Conservation (phyloP, 768 basidiomycete species). For the Termitomyces sp. region DNA sequence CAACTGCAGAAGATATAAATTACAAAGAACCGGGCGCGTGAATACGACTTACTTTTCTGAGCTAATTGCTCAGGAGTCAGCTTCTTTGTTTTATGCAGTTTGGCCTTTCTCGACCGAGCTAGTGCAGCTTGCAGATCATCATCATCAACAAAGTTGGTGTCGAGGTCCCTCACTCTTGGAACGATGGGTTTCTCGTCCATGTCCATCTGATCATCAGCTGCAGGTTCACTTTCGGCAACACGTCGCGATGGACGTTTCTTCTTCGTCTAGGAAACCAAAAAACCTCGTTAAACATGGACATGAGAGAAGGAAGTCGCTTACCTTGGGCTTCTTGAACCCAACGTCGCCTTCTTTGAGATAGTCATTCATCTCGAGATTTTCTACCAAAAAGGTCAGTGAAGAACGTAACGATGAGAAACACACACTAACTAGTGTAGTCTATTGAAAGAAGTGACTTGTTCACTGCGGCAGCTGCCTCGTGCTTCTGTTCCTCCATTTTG, state of each 20-base stretch:
- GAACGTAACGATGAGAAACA: neutral
- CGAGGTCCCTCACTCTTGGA: conserved; percentile 68
- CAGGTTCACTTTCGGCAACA: conserved; percentile 49
- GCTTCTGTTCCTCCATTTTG: conserved; percentile 43
- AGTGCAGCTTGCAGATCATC: conserved; percentile 96
- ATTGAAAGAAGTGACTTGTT: conserved; percentile 82
- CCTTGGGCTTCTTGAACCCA: conserved; percentile 96
- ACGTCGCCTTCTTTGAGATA: conserved; percentile 89
- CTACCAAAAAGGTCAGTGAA: conserved; percentile 35
- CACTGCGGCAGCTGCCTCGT: conserved; percentile 58
- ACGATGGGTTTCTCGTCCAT: conserved; percentile 74
- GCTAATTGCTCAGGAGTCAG: conserved; percentile 82
- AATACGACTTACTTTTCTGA: conserved; percentile 54
- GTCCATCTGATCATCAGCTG: conserved; percentile 65
- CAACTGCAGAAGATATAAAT: conserved; percentile 43
- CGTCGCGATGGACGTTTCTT: conserved; percentile 84
- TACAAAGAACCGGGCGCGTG: neutral
- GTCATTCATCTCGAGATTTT: conserved; percentile 84
- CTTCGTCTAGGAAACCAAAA: conserved; percentile 90
- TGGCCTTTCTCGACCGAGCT: conserved; percentile 80
- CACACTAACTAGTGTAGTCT: conserved; percentile 81
- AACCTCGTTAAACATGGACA: conserved; percentile 1
- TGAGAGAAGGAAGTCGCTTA: conserved; percentile 25
- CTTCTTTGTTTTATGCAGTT: conserved; percentile 75
- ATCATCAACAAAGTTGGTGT: conserved; percentile 94